Evolutionary conservation across 2,329 filamentous ascomycete species (phyloP).

Genomic region (Ceratocystis albifundus): DNA sequence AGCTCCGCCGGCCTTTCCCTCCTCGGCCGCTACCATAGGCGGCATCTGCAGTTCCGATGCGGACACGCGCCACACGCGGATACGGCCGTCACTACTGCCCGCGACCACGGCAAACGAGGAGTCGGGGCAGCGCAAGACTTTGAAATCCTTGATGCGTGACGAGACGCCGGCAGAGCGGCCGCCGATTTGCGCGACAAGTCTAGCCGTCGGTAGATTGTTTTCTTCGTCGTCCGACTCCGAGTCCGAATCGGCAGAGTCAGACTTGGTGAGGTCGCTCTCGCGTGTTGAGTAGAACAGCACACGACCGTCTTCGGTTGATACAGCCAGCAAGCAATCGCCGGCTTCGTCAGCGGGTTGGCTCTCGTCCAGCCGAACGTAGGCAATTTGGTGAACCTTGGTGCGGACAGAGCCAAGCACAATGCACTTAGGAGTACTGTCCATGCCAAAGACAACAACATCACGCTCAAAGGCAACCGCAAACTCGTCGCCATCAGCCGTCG

Average conservation of each 20-base stretch:
- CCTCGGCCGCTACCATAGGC: slow-evolving; percentile 26
- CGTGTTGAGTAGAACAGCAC: slow-evolving; percentile 71
- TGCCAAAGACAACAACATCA: slow-evolving; percentile 72
- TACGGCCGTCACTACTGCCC: slow-evolving; percentile 71
- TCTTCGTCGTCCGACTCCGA: slow-evolving; percentile 25
- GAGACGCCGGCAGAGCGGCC: slow-evolving; percentile 56
- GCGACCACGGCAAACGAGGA: slow-evolving; percentile 50
- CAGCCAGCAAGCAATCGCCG: slow-evolving; percentile 46
- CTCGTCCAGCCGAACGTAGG: slow-evolving; percentile 50
- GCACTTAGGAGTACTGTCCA: slow-evolving; percentile 73
- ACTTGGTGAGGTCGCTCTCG: slow-evolving; percentile 35
- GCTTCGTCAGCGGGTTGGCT: slow-evolving; percentile 34
- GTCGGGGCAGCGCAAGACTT: slow-evolving; percentile 42
- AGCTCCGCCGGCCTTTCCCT: slow-evolving; percentile 27
- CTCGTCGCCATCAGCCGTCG: slow-evolving; percentile 60
- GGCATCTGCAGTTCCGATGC: slow-evolving; percentile 28
- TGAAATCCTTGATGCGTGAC: slow-evolving; percentile 81
- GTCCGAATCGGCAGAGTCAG: slow-evolving; percentile 23
- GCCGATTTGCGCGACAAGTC: slow-evolving; percentile 64
- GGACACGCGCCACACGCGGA: slow-evolving; percentile 63
- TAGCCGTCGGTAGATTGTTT: slow-evolving; percentile 43
- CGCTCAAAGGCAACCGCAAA: slow-evolving; percentile 85
- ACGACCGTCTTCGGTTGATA: slow-evolving; percentile 83
- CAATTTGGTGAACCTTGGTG: slow-evolving; percentile 75
- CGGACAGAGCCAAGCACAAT: slow-evolving; percentile 54